A percentile compares a stretch with the other conserved stretches of the same genome.
phyloP scores from a whole-genome alignment of 2,329 filamentous ascomycete species.

The Pyricularia grisea region DNA sequence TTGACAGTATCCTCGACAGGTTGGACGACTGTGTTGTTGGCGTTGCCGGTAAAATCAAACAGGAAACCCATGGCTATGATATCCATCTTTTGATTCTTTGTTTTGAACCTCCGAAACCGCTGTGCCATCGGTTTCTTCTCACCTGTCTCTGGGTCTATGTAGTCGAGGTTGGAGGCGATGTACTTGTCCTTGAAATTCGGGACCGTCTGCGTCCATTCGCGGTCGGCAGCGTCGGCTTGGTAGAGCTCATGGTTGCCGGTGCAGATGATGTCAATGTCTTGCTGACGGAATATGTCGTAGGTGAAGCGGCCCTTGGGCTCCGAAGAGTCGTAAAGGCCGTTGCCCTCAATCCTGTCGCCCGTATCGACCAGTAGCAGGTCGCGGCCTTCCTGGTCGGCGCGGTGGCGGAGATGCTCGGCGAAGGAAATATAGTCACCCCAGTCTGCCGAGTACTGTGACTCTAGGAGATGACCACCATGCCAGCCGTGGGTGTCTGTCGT shows the following conservation, averaged over 20 bases:
- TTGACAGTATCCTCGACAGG: slow-evolving; percentile 71
- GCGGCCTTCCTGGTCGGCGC: slow-evolving; percentile 66
- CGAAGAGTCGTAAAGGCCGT: slow-evolving; percentile 87
- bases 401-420: slow-evolving; percentile 67
- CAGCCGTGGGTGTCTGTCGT: slow-evolving; percentile 96
- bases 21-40: slow-evolving; percentile 82
- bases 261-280: slow-evolving; percentile 74
- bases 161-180: slow-evolving; percentile 87
- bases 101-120: slow-evolving; percentile 82
- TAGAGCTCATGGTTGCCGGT: slow-evolving; percentile 96
- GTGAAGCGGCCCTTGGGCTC: slow-evolving; percentile 81
- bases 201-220: slow-evolving; percentile 72
- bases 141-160: slow-evolving; percentile 56
- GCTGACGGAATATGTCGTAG: slow-evolving; percentile 76
- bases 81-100: slow-evolving; percentile 76
- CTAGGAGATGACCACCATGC: slow-evolving; percentile 87
- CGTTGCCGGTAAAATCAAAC: slow-evolving; percentile 86
- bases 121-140: slow-evolving; percentile 69
- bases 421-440: slow-evolving; percentile 99
- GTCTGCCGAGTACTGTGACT: slow-evolving; percentile 90
- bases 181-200: slow-evolving; percentile 76
- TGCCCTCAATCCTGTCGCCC: slow-evolving; percentile 86
- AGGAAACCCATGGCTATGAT: slow-evolving; percentile 89
- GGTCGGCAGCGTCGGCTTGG: slow-evolving; percentile 63
- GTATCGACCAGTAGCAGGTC: slow-evolving; percentile 94